Conservation (phyloP, 441 rosid species). For the Corymbia citriodora region DNA sequence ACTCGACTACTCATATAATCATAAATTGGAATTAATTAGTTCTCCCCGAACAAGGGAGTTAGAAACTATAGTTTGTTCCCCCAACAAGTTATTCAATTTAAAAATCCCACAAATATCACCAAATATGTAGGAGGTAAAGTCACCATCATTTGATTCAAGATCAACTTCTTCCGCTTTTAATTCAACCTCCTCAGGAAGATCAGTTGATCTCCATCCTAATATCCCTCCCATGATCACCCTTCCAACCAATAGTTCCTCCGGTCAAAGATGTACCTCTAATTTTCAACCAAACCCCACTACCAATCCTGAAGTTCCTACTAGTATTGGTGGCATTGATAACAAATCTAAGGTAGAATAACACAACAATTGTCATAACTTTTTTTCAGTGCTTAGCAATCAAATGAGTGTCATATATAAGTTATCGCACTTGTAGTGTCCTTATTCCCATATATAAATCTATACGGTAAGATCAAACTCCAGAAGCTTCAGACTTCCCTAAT, state of each 20-base stretch:
- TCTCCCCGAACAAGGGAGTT: neutral
- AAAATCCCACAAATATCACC: neutral
- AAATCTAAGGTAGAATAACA: neutral
- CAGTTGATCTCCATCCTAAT: neutral
- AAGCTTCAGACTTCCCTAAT: fast-evolving
- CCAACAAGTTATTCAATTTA: neutral
- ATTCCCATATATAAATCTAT: too few species aligned
- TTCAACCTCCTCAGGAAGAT: neutral
- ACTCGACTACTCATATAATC: neutral
- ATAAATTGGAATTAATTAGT: neutral
- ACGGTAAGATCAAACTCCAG: too few species aligned
- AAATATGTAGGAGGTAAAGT: neutral
- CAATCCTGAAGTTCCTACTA: neutral
- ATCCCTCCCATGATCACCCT: neutral
- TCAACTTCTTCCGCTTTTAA: neutral
- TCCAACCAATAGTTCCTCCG: neutral
- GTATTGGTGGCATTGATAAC: neutral
- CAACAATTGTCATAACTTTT: too few species aligned
- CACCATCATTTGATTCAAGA: neutral
- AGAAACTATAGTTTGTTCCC: neutral
- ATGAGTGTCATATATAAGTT: too few species aligned
- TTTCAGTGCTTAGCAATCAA: too few species aligned
- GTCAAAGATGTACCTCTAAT: neutral
- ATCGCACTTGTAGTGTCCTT: neutral
- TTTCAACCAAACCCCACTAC: neutral